Evolutionary conservation across 371 early-diverging fungal species (phyloP), one percentile per base, ranked within the genome.

Genomic region (Dichotomocladium elegans): DNA sequence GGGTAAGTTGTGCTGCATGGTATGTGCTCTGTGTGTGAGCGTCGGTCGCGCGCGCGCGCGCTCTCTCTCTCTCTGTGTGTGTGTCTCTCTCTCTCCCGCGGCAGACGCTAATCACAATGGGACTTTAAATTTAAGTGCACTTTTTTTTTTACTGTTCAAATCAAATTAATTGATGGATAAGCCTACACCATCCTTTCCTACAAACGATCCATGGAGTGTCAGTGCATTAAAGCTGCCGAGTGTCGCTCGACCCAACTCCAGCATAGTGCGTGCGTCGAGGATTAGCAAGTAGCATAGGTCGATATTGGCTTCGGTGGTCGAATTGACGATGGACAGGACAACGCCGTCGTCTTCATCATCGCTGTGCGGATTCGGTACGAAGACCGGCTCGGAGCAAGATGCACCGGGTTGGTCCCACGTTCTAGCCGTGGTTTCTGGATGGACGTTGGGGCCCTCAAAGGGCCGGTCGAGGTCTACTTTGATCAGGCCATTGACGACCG

Each of bases 371-470:
- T 60, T 47, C 2, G 83, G 77, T 14, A 88, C 69, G 70, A 88
- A 87, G 15, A 88, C 68, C 6, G 88, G 88, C 47, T 87, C 85
- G n/a, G 82, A 73, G 42, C 85, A 84, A 11, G 77, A 80, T 30
- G 85, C 83, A 2, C 81, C 77, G 21, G 74, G 76, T 34, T 66
- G 57, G 26, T 77, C 78, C 78, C 78, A 77, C 1, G 68, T 60
- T 15, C 58, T 57, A 2, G 74, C 68, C 7, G 63, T 43, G 10
- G 64, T 60, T 7, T 42, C 57, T 12, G 54, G 26, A 48, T 71
- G 57, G 27, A 63, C 72, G 31, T 70, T 68, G 1, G 44, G 30
- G 8, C 64, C 77, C 11, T 55, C 45, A 40, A 69, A 63, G 40
- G 64, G 57, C 4, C 64, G 55, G 22, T 76, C 52, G 33, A 80